Conservation (phyloP, 73 alveolate species). For the Paramecium octaurelia region DNA sequence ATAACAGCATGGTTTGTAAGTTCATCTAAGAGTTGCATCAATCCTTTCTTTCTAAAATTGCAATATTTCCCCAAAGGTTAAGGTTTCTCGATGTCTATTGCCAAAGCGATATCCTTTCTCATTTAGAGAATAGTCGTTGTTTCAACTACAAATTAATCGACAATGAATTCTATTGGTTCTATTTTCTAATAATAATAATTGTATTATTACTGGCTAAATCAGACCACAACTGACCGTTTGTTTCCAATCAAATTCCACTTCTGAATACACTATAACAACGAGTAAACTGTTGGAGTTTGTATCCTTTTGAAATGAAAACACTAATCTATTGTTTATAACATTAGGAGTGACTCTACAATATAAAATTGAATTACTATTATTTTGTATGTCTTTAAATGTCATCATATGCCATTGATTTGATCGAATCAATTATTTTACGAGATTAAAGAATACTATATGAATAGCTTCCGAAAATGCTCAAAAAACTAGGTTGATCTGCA, state of each 20-base stretch:
- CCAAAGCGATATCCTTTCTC: slow-evolving; percentile 30
- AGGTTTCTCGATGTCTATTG: background rate
- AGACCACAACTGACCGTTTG: slow-evolving; percentile 31
- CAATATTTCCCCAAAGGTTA: background rate
- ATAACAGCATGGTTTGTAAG: slow-evolving; percentile 39
- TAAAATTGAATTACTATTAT: background rate
- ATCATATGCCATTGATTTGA: background rate
- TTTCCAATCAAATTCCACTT: slow-evolving; percentile 16
- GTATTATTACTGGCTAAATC: background rate
- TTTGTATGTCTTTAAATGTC: background rate
- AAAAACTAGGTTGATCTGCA: background rate
- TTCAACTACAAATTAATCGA: background rate
- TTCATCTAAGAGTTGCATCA: slow-evolving; percentile 25
- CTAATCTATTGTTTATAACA: background rate
- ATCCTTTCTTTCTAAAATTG: background rate
- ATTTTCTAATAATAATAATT: background rate
- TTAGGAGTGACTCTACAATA: background rate
- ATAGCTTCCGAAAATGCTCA: slow-evolving; percentile 7
- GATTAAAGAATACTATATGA: background rate
- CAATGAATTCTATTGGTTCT: slow-evolving; percentile 19
- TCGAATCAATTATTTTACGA: background rate
- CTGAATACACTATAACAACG: background rate
- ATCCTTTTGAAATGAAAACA: background rate
- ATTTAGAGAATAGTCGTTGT: background rate
- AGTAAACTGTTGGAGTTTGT: background rate